A percentile compares a stretch with the other conserved stretches of the same genome.
These are phyloP conservation scores for Phoenix dactylifera DNA, from an alignment of 176 grass and related monocot genomes.

Conservation along the genomic window DNA sequence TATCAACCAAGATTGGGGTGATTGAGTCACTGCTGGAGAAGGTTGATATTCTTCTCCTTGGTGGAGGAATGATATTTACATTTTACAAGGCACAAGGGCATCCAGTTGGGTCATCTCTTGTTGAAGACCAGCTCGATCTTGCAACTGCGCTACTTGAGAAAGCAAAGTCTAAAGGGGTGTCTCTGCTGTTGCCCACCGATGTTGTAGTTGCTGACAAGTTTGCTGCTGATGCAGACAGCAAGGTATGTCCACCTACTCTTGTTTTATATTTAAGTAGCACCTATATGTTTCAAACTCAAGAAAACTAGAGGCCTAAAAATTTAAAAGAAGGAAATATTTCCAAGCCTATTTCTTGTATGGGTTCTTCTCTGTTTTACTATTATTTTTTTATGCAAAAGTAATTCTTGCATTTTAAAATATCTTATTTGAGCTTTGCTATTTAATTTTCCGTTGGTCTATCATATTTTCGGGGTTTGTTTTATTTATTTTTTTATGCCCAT, in stretches of 20 bases:
- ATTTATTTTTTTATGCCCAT: too few relatives aligned
- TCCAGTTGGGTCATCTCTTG: neutral
- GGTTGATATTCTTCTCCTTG: slow-evolving; percentile 1
- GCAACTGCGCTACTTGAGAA: neutral
- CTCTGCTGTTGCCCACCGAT: neutral
- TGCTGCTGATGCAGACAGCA: slow-evolving; percentile 4
- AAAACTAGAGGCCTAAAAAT: too few relatives aligned
- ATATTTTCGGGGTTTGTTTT: too few relatives aligned
- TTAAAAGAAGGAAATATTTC: too few relatives aligned
- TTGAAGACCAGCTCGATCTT: slow-evolving; percentile 2
- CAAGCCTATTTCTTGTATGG: too few relatives aligned
- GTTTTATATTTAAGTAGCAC: too few relatives aligned
- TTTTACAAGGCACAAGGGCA: slow-evolving; percentile 1
- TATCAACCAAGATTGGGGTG: slow-evolving; percentile 4
- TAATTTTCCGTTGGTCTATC: too few relatives aligned
- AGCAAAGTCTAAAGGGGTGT: slow-evolving; percentile 1
- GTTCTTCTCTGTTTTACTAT: too few relatives aligned
- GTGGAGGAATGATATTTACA: slow-evolving; percentile 5
- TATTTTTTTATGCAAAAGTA: too few relatives aligned
- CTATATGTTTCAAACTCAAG: too few relatives aligned
- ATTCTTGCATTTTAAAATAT: too few relatives aligned
- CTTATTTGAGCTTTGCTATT: too few relatives aligned
- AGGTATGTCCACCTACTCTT: neutral
- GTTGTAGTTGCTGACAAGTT: neutral
- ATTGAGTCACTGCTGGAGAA: slow-evolving; percentile 3